Evolutionary conservation across 2,329 filamentous ascomycete genomes (phyloP), one percentile per base, ranked within the genome.

Genomic region (Onygenales sp.): DNA sequence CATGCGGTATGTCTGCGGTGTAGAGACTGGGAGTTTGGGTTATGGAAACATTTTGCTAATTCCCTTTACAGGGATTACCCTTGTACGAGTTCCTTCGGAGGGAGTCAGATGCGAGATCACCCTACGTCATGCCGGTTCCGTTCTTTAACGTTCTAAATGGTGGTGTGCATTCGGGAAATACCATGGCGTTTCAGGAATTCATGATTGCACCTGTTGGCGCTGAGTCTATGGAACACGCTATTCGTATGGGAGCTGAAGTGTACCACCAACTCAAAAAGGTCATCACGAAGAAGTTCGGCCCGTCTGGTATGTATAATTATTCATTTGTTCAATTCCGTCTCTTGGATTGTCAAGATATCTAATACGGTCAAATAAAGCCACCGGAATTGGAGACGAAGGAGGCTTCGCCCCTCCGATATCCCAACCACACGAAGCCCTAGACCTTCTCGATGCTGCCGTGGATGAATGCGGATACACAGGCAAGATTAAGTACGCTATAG

Each of bases 131-230:
- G 45, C 79, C 78, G 42, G 78, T 81, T 44, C 79, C 79, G 32
- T 82, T 78, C 67, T 75, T 77, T 72, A 81, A 81, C 66, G 78
- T 81, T 50, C 71, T 82, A 51, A 82, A 82, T 67, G 79, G 79
- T 61, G 68, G 68, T 7, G 63, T 64, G 17, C 68, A 70, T 55
- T 68, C 66, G 1, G 67, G 67, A 11, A 70, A 70, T 49, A 54
- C 56, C 3, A 68, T 81, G 63, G 78, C 78, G 44, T 81, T 82
- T 70, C 79, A 82, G 66, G 64, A 64, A 50, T 58, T 64, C 39
- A 66, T 66, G 63, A 54, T 65, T 33, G 63, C 62, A 10, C 56
- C 58, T 17, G 56, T 60, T 2, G 62, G 64, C 2, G 63, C 62
- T 0, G 55, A 44, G 11, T 57, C 56, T 10, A 55, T 66, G 9